Evolutionary conservation across 345 rosid species (phyloP).

Genomic region (Reutealis trisperma): DNA sequence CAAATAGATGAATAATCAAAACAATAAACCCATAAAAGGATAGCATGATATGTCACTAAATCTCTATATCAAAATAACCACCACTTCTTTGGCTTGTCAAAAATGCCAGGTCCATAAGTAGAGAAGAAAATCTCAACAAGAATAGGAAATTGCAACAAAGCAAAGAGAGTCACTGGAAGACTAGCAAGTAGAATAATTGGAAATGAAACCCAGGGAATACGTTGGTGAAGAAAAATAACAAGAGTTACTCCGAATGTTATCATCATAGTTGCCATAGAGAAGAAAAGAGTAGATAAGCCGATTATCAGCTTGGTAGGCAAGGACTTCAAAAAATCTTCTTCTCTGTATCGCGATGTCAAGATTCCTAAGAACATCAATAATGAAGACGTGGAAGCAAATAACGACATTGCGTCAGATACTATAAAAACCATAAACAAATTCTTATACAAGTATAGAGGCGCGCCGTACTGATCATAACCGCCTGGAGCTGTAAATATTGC

Average conservation of each 20-base stretch:
- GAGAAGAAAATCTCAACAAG: constrained; percentile 61
- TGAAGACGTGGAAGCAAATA: constrained; percentile 30
- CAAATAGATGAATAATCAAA: background rate
- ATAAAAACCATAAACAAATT: constrained; percentile 25
- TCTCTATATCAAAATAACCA: background rate
- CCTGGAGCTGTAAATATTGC: constrained; percentile 35
- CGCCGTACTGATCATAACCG: constrained; percentile 24
- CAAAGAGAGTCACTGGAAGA: constrained; percentile 61
- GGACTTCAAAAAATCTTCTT: constrained; percentile 33
- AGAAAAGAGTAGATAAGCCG: constrained; percentile 61
- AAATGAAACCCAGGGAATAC: constrained; percentile 39
- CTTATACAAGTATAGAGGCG: constrained; percentile 15
- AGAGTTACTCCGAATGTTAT: constrained; percentile 50
- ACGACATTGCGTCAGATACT: constrained; percentile 28
- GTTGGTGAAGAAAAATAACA: constrained; percentile 25
- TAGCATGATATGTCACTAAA: too few species aligned
- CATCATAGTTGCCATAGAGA: constrained; percentile 75
- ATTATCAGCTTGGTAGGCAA: constrained; percentile 46
- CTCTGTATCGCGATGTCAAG: constrained; percentile 35
- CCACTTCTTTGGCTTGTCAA: constrained; percentile 51
- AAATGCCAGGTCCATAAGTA: constrained; percentile 62
- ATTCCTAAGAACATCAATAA: constrained; percentile 34
- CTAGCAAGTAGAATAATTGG: constrained; percentile 55
- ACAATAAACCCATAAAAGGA: too few species aligned
- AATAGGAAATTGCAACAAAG: constrained; percentile 62